A percentile compares a stretch with the other conserved stretches of the same genome.
Conservation (phyloP, 2,329 filamentous ascomycete species). For the Penicillium psychrosexuale region DNA sequence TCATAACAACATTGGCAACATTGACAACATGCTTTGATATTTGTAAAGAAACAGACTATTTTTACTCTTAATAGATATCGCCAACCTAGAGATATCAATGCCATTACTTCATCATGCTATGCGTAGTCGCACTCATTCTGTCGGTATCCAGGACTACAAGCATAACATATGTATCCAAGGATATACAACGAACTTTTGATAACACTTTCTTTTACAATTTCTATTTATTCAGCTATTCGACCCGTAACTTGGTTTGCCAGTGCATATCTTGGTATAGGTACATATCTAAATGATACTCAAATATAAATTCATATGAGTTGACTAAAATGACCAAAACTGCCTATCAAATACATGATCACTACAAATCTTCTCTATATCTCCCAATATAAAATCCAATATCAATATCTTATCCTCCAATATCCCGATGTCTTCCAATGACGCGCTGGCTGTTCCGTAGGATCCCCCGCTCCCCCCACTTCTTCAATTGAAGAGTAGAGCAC, state of each 20-base stretch:
- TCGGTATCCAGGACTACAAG: neutral
- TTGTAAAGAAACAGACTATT: neutral
- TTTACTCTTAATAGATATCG: neutral
- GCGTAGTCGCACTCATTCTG: neutral
- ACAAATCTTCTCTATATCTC: neutral
- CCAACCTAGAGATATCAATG: neutral
- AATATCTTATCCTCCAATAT: neutral
- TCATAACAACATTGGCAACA: neutral
- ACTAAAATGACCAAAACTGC: neutral
- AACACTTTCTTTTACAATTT: neutral
- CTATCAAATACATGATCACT: neutral
- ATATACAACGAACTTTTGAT: neutral
- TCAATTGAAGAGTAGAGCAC: constrained; percentile 5
- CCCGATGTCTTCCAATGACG: neutral
- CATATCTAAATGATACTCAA: neutral
- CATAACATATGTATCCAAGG: neutral
- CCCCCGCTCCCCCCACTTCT: constrained; percentile 30
- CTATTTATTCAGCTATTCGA: neutral
- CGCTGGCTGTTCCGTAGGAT: neutral
- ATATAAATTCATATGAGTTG: neutral
- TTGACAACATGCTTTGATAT: no score
- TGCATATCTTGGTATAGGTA: neutral
- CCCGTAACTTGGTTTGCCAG: neutral
- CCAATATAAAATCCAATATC: neutral
- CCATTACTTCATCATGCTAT: no score